A percentile compares a stretch with the other conserved stretches of the same genome.
Evolutionary conservation across 2,329 filamentous ascomycete species (phyloP).

Genomic region (Fusarium sarcochroum): DNA sequence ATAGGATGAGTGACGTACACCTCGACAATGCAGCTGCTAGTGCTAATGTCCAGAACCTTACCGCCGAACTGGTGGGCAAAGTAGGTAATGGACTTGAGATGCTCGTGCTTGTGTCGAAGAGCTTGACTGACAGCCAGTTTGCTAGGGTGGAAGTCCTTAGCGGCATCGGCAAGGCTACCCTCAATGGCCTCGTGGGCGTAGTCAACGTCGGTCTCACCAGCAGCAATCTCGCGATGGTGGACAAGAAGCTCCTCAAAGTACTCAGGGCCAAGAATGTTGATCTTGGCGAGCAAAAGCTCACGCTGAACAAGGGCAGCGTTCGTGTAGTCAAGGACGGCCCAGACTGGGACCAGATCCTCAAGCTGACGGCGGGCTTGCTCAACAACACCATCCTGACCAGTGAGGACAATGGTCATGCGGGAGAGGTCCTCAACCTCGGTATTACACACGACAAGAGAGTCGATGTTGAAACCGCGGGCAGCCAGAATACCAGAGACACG

Average conservation of each 20-base stretch:
- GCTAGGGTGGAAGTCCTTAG: conserved; percentile 88
- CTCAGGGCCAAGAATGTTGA: conserved; percentile 96
- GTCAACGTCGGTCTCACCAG: conserved; percentile 63
- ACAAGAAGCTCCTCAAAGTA: conserved; percentile 97
- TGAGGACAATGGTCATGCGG: conserved; percentile 98
- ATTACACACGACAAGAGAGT: conserved; percentile 96
- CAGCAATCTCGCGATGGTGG: conserved; percentile 91
- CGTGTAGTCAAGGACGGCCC: conserved; percentile 98
- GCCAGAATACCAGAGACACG: conserved; percentile 97
- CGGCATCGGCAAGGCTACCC: conserved; percentile 61
- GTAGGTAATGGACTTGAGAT: conserved; percentile 95
- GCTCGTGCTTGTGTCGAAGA: conserved; percentile 95
- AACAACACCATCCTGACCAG: conserved; percentile 95
- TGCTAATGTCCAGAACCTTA: conserved; percentile 98
- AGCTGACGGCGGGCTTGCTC: conserved; percentile 96
- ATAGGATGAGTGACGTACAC: conserved; percentile 72
- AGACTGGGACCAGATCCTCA: conserved; percentile 96
- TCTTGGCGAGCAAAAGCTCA: conserved; percentile 93
- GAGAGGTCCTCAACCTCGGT: conserved; percentile 97
- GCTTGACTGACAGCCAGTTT: conserved; percentile 89
- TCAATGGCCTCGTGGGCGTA: conserved; percentile 54
- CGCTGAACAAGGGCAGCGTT: conserved; percentile 93
- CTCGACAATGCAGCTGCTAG: conserved; percentile 98
- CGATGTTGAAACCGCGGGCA: conserved; percentile 98
- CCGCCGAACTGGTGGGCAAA: conserved; percentile 97